A percentile compares a stretch with the other conserved stretches of the same genome.
phyloP scores from a whole-genome alignment of 2,329 filamentous ascomycete species.

The Paraphaeosphaeria minitans region DNA sequence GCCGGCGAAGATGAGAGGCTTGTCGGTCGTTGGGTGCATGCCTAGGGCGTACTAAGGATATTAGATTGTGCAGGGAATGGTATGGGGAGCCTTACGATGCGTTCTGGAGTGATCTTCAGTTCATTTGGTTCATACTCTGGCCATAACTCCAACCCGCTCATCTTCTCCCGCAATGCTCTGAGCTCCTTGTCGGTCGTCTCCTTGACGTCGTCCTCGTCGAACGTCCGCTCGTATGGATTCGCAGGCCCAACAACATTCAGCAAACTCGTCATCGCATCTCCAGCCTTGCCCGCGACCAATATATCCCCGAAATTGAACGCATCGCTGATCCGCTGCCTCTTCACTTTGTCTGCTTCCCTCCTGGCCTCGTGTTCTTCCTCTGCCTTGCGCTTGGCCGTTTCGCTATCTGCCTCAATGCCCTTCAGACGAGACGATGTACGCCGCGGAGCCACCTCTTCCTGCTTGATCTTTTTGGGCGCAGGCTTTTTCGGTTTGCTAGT shows the following conservation, averaged over 20 bases:
- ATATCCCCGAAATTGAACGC: conserved; percentile 77
- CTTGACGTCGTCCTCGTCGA: conserved; percentile 80
- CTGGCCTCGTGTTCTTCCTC: conserved; percentile 66
- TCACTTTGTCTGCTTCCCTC: conserved; percentile 63
- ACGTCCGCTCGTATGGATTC: conserved; percentile 81
- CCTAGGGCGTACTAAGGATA: conserved; percentile 70
- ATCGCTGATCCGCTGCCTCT: conserved; percentile 67
- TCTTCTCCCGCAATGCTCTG: conserved; percentile 72
- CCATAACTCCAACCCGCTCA: conserved; percentile 79
- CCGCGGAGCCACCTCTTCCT: conserved; percentile 59
- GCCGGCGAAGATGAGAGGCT: conserved; percentile 88
- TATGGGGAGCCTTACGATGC: conserved; percentile 55
- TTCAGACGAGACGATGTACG: conserved; percentile 66
- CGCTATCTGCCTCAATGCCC: conserved; percentile 69
- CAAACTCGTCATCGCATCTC: conserved; percentile 70
- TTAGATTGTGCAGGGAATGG: conserved; percentile 20
- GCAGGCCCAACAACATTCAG: conserved; percentile 72
- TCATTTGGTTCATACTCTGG: conserved; percentile 80
- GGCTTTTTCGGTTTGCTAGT: conserved; percentile 48
- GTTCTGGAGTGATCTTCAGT: conserved; percentile 88
- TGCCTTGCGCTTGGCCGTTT: conserved; percentile 70
- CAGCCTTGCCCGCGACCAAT: conserved; percentile 78
- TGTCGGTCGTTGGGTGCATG: conserved; percentile 85
- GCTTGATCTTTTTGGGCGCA: conserved; percentile 60
- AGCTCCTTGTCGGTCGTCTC: conserved; percentile 79